Conservation (phyloP, 768 basidiomycete species). For the Russula emetica region DNA sequence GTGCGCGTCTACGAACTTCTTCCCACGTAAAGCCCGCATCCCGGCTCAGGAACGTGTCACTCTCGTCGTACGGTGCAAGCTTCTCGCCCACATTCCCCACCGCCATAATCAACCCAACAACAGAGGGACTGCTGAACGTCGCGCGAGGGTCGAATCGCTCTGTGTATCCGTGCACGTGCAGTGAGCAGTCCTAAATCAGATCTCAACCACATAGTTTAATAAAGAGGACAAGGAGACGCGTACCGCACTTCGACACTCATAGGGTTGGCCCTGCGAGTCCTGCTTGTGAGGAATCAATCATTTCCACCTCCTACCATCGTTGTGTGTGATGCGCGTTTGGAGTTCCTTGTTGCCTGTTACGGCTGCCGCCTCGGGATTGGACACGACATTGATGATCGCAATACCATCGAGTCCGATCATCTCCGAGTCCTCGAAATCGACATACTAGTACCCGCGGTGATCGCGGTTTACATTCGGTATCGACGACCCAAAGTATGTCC, state of each 20-base stretch:
- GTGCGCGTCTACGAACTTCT: conserved; percentile 96
- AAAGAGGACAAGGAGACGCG: conserved; percentile 18
- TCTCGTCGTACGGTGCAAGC: conserved; percentile 75
- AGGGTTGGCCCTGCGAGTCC: conserved; percentile 73
- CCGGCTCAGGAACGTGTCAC: conserved; percentile 94
- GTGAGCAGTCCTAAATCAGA: conserved; percentile 62
- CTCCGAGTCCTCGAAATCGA: conserved; percentile 99
- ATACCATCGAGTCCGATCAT: conserved; percentile 95
- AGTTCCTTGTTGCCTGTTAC: conserved; percentile 69
- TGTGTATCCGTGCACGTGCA: conserved; percentile 95
- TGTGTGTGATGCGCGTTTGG: conserved; percentile 89
- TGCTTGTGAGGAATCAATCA: conserved; percentile 63
- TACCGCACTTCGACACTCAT: conserved; percentile 68
- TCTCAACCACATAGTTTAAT: not conserved
- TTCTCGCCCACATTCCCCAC: conserved; percentile 92
- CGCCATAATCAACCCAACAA: conserved; percentile 90
- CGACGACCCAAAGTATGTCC: conserved; percentile 90
- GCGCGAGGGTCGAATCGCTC: conserved; percentile 86
- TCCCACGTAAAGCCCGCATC: conserved; percentile 98
- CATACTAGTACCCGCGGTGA: conserved; percentile 72
- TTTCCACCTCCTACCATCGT: conserved; percentile 95
- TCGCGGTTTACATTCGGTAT: conserved; percentile 85
- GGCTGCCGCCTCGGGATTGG: conserved; percentile 71
- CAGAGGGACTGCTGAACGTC: conserved; percentile 89
- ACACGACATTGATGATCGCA: conserved; percentile 85